Percentiles rank a stretch among this genome's conserved stretches.
Evolutionary conservation across 305 asterid genomes (phyloP).

Genomic region (Euphrasia arctica): DNA sequence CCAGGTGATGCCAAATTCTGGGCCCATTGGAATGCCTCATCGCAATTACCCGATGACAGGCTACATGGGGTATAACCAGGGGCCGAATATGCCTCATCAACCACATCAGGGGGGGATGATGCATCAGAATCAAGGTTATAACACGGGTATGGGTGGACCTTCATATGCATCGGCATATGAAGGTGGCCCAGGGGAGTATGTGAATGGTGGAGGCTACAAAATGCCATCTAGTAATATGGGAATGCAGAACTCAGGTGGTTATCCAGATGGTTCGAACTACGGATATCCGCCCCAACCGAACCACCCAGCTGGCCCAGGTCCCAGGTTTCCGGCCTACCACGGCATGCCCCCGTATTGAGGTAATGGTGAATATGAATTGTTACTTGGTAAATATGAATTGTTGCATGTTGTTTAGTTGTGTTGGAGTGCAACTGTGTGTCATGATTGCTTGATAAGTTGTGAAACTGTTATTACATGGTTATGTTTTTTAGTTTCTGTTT

Average conservation of each 20-base stretch:
- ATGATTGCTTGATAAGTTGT: not conserved
- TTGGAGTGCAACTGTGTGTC: not conserved
- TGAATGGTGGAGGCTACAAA: constrained; percentile 59
- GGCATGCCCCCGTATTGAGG: constrained; percentile 97
- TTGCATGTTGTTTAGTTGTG: constrained; percentile 2
- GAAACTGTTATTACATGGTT: not conserved
- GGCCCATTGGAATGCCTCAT: constrained; percentile 45
- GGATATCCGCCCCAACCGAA: constrained; percentile 59
- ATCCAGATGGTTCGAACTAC: constrained; percentile 69
- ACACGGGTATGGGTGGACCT: constrained; percentile 43
- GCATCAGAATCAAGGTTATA: constrained; percentile 55
- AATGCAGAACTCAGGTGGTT: constrained; percentile 66
- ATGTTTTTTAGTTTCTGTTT: not conserved
- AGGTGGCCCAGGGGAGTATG: constrained; percentile 50
- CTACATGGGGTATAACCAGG: constrained; percentile 54
- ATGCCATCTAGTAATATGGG: constrained; percentile 64
- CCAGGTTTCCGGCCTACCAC: constrained; percentile 79
- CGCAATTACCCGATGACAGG: constrained; percentile 55
- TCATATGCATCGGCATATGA: constrained; percentile 44
- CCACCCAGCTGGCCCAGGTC: constrained; percentile 68
- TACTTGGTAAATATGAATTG: not conserved
- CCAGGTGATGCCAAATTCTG: constrained; percentile 45
- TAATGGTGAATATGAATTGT: constrained; percentile 25
- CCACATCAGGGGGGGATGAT: constrained; percentile 57
- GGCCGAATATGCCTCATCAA: constrained; percentile 58